These are phyloP conservation scores for Byssochlamys sp. DNA, from an alignment of 2,329 filamentous ascomycete genomes.

Conservation along the genomic window DNA sequence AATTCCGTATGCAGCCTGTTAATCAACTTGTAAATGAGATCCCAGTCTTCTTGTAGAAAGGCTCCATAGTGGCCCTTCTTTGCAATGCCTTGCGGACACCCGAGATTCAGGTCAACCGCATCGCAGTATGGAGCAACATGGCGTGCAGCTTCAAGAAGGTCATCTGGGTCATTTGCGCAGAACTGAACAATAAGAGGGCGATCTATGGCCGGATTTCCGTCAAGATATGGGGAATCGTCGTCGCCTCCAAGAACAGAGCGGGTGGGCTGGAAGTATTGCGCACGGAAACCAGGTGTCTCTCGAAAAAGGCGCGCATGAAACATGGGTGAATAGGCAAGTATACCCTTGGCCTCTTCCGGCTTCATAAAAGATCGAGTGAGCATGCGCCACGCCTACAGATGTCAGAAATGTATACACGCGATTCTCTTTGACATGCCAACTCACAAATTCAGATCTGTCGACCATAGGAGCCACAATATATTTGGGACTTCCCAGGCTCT, in stretches of 20 bases:
- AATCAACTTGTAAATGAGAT: slow-evolving; percentile 71
- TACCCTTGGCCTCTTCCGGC: slow-evolving; percentile 49
- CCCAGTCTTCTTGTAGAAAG: slow-evolving; percentile 88
- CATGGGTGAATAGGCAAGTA: slow-evolving; percentile 93
- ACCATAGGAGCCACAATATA: slow-evolving; percentile 94
- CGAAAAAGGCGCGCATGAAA: slow-evolving; percentile 82
- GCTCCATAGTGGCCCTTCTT: slow-evolving; percentile 83
- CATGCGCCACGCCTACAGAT: slow-evolving; percentile 78
- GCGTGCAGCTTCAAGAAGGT: slow-evolving; percentile 55
- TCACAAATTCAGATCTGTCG: slow-evolving; percentile 91
- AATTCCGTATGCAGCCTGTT: slow-evolving; percentile 70
- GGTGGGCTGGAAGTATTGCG: slow-evolving; percentile 68
- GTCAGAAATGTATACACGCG: slow-evolving; percentile 6
- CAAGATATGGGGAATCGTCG: slow-evolving; percentile 50
- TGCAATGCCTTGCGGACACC: slow-evolving; percentile 93
- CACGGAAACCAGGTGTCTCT: slow-evolving; percentile 66
- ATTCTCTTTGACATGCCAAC: slow-evolving; percentile 21
- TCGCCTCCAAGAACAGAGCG: slow-evolving; percentile 22
- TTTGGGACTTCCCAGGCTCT: slow-evolving; percentile 86
- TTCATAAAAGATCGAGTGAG: slow-evolving; percentile 87
- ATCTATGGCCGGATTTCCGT: slow-evolving; percentile 77
- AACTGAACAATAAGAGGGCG: slow-evolving; percentile 92
- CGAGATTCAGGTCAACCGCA: slow-evolving; percentile 88
- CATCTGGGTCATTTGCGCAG: slow-evolving; percentile 51
- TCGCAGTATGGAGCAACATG: slow-evolving; percentile 80